Base-by-base conservation (phyloP, 2,329 filamentous ascomycete genomes). In the Aaosphaeria pasadenensis region DNA sequence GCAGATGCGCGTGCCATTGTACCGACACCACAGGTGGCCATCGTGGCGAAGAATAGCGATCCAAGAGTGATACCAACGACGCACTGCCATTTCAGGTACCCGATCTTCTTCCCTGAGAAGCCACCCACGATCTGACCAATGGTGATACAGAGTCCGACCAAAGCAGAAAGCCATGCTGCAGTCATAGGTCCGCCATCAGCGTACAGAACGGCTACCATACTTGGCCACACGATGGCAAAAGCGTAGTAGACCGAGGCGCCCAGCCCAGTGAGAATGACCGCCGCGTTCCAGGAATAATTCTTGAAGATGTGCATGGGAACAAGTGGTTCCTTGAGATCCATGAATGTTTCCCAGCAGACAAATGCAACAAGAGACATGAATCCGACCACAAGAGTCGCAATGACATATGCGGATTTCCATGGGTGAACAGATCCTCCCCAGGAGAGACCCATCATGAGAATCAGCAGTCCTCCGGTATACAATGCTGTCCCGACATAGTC, bases 181-280 rank as follows among this genome's bases (percentile, higher is more conserved):
- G 39, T 31, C 45, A 56, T 56, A 28, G 44, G 40, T 6, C 47
- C 48, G 11, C 50, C 46, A 51, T 62, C 58, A 3, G 58, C 49
- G 50, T 70, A 70, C 13, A 72, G 45, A 28, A 65, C 61, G 6
- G 54, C 54, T 5, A 71, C 61, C 60, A 69, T 69, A 13, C 55
- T 53, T 1, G 70, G 69, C 69, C 69, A 73, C 9, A 72, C 59
- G 13, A 72, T 64, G 30, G 67, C 66, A 38, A 71, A 64, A 42
- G 64, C 69, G 46, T 71, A 72, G 57, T 71, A 72, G 7, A 70
- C 61, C 39, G 63, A 65, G n/a, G 70, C 69, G 13, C 67, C 70
- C 4, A 72, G 55, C 13, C 66, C 66, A 6, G 62, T 61, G 28
- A 69, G 49, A 31, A 71, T 54, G 17, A 62, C 61, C 7, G 60